phyloP scores from a whole-genome alignment of 1,139 yeast species.

The Spencermartinsiella ligniputridi region DNA sequence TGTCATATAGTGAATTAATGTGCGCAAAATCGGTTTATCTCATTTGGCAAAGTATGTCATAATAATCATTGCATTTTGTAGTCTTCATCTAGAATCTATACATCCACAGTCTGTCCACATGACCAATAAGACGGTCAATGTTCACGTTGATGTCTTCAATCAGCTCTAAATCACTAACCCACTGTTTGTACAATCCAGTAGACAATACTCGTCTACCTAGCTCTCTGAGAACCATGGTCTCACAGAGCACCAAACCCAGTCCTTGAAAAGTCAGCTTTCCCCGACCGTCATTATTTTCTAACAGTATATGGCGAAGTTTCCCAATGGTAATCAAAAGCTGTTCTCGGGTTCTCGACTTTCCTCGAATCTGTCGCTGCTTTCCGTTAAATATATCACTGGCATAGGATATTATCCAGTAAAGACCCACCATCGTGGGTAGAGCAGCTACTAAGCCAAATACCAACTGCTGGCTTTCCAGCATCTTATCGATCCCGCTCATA shows the following conservation, averaged over 20 bases:
- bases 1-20: no score
- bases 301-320: slow-evolving; percentile 15
- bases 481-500: slow-evolving; percentile 81
- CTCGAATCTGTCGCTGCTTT: slow-evolving; percentile 16
- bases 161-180: slow-evolving; percentile 13
- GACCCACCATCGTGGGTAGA: slow-evolving; percentile 49
- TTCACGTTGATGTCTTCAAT: slow-evolving; percentile 10
- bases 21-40: no score
- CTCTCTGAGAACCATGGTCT: slow-evolving; percentile 20
- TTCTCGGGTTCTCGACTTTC: slow-evolving; percentile 12
- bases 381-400: slow-evolving; percentile 11
- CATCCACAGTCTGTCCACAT: neutral
- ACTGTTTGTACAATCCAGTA: slow-evolving; percentile 18
- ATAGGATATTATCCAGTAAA: slow-evolving; percentile 36
- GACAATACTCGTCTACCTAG: slow-evolving; percentile 16
- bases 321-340: slow-evolving; percentile 17
- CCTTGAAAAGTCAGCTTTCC: slow-evolving; percentile 11
- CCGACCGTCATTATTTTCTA: slow-evolving; percentile 5
- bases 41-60: no score
- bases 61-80: no score
- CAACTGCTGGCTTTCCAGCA: slow-evolving; percentile 84
- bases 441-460: slow-evolving; percentile 90
- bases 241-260: slow-evolving; percentile 22
- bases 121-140: neutral
- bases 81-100: neutral